These are phyloP conservation scores for Fusarium ramigenum DNA, from an alignment of 2,329 filamentous ascomycete genomes.

Conservation along the genomic window DNA sequence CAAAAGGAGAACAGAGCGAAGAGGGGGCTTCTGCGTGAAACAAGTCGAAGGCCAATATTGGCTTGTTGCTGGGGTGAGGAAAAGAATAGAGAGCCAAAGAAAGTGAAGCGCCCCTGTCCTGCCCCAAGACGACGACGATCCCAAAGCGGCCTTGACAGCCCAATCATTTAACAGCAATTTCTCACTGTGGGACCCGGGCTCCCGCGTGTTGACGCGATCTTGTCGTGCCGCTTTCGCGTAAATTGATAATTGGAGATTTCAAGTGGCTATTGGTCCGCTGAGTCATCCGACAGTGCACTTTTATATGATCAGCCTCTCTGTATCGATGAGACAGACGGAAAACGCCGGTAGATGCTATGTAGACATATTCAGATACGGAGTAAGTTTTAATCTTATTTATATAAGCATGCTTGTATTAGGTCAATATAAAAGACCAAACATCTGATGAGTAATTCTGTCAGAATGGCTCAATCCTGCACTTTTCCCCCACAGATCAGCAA, in stretches of 20 bases:
- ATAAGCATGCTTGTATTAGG: not conserved
- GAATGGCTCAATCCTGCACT: not conserved
- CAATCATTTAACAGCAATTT: constrained; percentile 21
- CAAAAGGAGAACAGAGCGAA: constrained; percentile 15
- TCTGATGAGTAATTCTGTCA: not conserved
- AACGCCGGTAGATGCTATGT: not conserved
- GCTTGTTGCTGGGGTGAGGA: constrained; percentile 33
- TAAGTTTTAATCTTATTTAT: too few relatives aligned
- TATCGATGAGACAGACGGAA: not conserved
- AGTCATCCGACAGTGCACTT: constrained; percentile 28
- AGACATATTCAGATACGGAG: not conserved
- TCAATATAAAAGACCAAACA: too few relatives aligned
- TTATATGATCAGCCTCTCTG: constrained; percentile 5
- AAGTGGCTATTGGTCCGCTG: constrained; percentile 10
- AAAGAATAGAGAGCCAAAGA: constrained; percentile 5
- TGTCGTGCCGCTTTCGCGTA: constrained; percentile 46
- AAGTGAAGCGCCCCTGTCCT: constrained; percentile 11
- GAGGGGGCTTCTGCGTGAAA: constrained; percentile 20
- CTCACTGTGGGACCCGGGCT: constrained; percentile 7
- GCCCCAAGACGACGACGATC: constrained; percentile 4
- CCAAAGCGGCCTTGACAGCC: not conserved
- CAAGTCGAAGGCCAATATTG: constrained; percentile 2
- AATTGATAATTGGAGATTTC: constrained; percentile 31
- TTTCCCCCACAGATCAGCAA: not conserved
- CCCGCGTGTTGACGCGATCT: constrained; percentile 30